phyloP scores from a whole-genome alignment of 1,284 basidiomycete genomes.

The Pseudozyma sp. region DNA sequence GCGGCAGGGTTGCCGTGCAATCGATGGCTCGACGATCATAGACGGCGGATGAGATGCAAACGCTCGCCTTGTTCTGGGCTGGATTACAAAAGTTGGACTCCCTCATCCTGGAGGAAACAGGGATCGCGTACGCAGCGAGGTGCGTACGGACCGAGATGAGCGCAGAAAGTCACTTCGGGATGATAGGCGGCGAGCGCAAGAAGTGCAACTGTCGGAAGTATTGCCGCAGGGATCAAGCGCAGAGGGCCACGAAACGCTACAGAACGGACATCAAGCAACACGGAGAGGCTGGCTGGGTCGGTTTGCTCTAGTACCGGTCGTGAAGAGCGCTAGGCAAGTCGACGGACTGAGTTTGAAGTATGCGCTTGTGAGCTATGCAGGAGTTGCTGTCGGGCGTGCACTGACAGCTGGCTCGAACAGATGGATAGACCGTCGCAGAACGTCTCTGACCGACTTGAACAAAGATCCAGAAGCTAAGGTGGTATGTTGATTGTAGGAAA shows the following conservation, averaged over 20 bases:
- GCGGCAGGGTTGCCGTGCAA: conserved; percentile 86
- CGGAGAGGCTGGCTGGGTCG: background rate
- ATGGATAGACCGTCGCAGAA: background rate
- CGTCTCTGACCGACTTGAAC: too few species aligned
- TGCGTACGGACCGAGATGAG: conserved; percentile 16
- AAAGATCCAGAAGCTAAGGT: background rate
- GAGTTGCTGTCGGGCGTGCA: background rate
- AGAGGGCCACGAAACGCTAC: conserved; percentile 10
- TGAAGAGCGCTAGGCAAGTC: too few species aligned
- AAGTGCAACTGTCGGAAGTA: background rate
- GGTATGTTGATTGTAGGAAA: too few species aligned
- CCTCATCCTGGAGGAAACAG: conserved; percentile 76
- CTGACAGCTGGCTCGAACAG: background rate
- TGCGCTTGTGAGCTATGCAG: background rate
- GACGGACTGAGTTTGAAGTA: too few species aligned
- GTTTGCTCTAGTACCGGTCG: too few species aligned
- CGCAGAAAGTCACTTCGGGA: conserved; percentile 2
- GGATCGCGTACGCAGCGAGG: conserved; percentile 28
- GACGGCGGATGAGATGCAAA: conserved; percentile 91
- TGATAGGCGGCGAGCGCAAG: conserved; percentile 3
- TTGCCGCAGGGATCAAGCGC: background rate
- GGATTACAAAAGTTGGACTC: conserved; percentile 97
- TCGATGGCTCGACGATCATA: conserved; percentile 96
- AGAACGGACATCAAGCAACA: conserved; percentile 7
- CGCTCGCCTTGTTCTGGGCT: conserved; percentile 91